Base-by-base conservation (phyloP, 2,329 filamentous ascomycete genomes). In the Phoma herbarum region DNA sequence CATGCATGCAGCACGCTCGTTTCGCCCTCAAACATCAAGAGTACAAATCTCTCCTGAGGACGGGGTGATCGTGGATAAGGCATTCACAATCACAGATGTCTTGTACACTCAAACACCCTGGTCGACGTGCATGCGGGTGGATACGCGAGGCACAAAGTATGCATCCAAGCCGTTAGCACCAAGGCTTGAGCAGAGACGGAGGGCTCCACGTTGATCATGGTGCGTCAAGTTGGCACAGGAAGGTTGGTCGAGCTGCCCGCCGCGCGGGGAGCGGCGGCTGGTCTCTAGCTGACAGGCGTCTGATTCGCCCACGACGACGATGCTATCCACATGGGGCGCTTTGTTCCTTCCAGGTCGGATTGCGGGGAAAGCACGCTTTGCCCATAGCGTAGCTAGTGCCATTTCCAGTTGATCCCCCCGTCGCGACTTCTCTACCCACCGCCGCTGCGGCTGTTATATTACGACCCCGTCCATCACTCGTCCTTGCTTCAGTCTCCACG, bases 331-430 rank as follows among this genome's bases (percentile, higher is more conserved):
- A 67, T 63, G 58, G 52, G 29, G 50, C 50, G 57, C 67, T 71
- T 72, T 67, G 63, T 72, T 62, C 60, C 53, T 66, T 64, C 59
- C 58, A 56, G 53, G 56, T 51, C 50, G 62, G 57, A 74, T 71
- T 76, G 74, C 74, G 74, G 74, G 73, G 74, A 74, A 75, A 49
- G 18, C 37, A 44, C 59, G 62, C 71, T 66, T 70, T 56, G 47
- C 69, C 65, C 25, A 14, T 61, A 25, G 1, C 14, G 46, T 41
- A 2, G 18, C 33, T 59, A 59, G 56, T 33, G 44, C 20, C 18
- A 31, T 49, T 11, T n/a, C 18, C 23, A 12, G 37, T 49, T 14
- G 55, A 58, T 58, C 50, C 41, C 39, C 28, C 42, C 49, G 55
- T 59, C 53, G 51, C 49, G 57, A 55, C 20, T 52, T 45, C 42